Conservation (phyloP, 495 filamentous ascomycete species). For the Trypethelium eluteriae region DNA sequence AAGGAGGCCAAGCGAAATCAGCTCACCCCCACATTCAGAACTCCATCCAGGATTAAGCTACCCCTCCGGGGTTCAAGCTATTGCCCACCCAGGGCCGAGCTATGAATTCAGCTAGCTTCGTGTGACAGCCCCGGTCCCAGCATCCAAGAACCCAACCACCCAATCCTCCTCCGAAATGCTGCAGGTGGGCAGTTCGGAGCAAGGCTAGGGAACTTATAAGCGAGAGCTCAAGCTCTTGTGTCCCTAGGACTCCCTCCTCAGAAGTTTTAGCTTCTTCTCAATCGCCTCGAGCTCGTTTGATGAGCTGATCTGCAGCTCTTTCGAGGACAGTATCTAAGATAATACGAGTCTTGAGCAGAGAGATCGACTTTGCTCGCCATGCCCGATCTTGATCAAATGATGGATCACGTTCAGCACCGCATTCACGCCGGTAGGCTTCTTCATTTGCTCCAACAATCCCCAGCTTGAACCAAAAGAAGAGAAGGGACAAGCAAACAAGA, state of each 20-base stretch:
- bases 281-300: not conserved
- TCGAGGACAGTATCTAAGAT: no score
- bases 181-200: not conserved
- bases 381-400: not conserved
- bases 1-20: not conserved
- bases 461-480: not conserved
- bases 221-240: not conserved
- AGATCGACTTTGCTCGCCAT: not conserved
- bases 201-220: not conserved
- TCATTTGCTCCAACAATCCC: not conserved
- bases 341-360: no score
- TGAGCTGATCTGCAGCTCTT: not conserved
- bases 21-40: constrained; percentile 3
- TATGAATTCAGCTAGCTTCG: not conserved
- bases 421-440: constrained; percentile 6
- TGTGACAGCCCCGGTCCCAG: not conserved
- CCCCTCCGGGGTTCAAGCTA: not conserved
- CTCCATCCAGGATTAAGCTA: not conserved
- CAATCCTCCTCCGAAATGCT: not conserved
- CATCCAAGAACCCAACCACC: not conserved
- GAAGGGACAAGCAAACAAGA: not conserved
- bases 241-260: not conserved
- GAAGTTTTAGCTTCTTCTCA: constrained; percentile 5
- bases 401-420: constrained; percentile 8
- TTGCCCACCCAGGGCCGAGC: not conserved